Evolutionary conservation across 1,284 basidiomycete genomes (phyloP), one percentile per base, ranked within the genome.

Genomic region (Polyporus tsugae): DNA sequence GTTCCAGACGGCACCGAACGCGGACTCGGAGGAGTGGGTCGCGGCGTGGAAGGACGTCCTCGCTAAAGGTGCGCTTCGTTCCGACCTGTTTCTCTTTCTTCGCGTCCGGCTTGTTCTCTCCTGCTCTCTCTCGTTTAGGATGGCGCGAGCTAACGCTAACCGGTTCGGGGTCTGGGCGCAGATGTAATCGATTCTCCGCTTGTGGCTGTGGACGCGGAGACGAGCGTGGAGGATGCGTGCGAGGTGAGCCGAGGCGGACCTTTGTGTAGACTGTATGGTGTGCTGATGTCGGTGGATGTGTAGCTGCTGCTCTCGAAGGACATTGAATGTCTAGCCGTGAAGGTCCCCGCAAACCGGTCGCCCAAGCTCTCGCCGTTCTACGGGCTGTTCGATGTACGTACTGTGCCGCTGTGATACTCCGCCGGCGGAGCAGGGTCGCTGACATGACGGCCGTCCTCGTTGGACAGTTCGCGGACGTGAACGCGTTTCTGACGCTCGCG

Each of bases 401-500:
- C 25, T 61, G 1, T 33, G 11, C 2, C 33, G 36, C 39, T 29
- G n/a, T 29, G 29, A 29, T 39, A 33, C 33, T 11, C 41, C 41
- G 41, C 29, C 29, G 29, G 29, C 41, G 41, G 17, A 42, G 41
- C 5, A 41, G 39, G 44, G 44, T 22, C 10, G 46, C 46, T 49
- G 9, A 35, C 41, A 35, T 7, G 10, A 17, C 22, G 17, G 9
- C 60, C 15, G 6, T 25, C 4, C 4, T 19, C 5, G 7, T 2
- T 5, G 17, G 2, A 6, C 73, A 94, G 92, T 94, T 88, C 73
- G 89, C 92, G 17, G 92, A 94, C 75, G 91, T 94, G 29, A 94
- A 94, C 75, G 91, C 92, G 25, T 94, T 94, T 75, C 79, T 94
- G 71, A 92, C 91, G 1, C 82, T 94, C 53, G 92, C 92, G 6